phyloP scores from a whole-genome alignment of 345 rosid species.

The Conringia planisiliqua region DNA sequence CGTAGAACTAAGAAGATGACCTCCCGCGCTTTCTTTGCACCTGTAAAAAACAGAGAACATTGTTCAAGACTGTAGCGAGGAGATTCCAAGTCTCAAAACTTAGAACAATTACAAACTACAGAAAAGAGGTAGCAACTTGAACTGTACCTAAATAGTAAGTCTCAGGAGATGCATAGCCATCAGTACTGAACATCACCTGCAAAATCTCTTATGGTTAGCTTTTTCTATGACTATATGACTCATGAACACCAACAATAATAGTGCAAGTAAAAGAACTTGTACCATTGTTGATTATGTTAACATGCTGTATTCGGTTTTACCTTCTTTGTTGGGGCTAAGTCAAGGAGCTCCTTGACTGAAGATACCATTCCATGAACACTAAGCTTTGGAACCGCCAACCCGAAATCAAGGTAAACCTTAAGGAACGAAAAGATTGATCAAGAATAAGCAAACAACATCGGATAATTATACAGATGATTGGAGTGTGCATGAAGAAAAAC shows the following conservation, averaged over 20 bases:
- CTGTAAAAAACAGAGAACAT: constrained; percentile 35
- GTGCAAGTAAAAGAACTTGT: too few relatives aligned
- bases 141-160: constrained; percentile 77
- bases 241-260: background rate
- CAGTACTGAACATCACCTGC: constrained; percentile 99
- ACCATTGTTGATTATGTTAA: background rate
- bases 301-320: constrained; percentile 35
- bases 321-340: constrained; percentile 82
- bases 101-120: background rate
- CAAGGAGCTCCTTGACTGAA: constrained; percentile 82
- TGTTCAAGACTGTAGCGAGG: background rate
- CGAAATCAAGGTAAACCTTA: constrained; percentile 91
- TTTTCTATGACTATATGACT: background rate
- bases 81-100: background rate
- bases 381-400: constrained; percentile 93
- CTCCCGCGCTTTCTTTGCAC: constrained; percentile 84
- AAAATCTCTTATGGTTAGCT: constrained; percentile 27
- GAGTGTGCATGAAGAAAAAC: constrained; percentile 28
- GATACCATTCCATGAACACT: constrained; percentile 87
- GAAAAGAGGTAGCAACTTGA: constrained; percentile 11
- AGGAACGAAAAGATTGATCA: constrained; percentile 17
- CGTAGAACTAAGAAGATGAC: constrained; percentile 60
- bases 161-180: constrained; percentile 92
- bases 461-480: background rate
- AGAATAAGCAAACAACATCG: background rate